Conservation (phyloP, 306 rosid species). For the Cajanus cajan region DNA sequence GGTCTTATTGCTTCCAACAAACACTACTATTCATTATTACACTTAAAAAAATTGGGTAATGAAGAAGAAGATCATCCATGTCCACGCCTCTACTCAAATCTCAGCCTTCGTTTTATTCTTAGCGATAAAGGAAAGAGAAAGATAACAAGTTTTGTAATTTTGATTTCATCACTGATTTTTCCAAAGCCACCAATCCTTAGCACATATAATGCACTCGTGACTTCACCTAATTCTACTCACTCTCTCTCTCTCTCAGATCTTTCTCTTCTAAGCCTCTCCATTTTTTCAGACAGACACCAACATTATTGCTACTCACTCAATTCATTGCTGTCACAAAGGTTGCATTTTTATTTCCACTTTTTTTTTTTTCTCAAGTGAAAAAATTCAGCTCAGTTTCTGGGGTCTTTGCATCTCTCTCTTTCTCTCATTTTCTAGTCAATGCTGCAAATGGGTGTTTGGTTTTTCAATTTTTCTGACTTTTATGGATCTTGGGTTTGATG, state of each 20-base stretch:
- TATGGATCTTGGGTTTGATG: conserved; percentile 24
- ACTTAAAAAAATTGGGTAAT: background rate
- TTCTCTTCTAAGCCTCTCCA: conserved; percentile 17
- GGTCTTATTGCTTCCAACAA: background rate
- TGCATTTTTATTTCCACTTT: background rate
- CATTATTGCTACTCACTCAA: background rate
- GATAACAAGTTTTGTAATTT: background rate
- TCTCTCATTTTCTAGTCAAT: conserved; percentile 17
- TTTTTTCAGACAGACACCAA: background rate
- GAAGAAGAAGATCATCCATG: background rate
- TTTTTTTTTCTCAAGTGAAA: background rate
- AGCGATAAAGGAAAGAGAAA: background rate
- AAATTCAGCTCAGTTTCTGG: background rate
- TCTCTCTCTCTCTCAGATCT: conserved; percentile 16
- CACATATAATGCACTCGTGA: conserved; percentile 55
- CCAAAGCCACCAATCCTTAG: background rate
- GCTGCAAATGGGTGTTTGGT: conserved; percentile 5
- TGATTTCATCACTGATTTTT: background rate
- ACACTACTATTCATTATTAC: background rate
- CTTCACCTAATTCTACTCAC: background rate
- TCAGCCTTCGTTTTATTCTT: background rate
- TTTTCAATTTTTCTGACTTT: background rate
- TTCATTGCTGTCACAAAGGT: conserved; percentile 24
- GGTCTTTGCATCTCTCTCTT: background rate
- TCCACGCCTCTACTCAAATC: background rate